Percentiles rank a stretch among this genome's conserved stretches.
Evolutionary conservation across 768 basidiomycete species (phyloP).

Genomic region (Tricholoma matsutake): DNA sequence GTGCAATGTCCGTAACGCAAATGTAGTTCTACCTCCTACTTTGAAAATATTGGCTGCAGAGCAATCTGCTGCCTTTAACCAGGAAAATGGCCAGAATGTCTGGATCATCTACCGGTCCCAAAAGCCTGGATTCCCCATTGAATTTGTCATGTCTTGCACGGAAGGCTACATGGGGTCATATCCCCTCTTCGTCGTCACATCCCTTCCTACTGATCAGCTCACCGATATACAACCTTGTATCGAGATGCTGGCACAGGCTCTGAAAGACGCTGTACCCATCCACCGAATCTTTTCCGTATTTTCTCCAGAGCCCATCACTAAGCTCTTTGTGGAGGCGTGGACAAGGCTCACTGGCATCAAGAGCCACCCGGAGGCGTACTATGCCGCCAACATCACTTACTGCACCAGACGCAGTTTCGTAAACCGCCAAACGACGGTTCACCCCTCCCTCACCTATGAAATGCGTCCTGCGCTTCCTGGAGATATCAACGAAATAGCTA

Average conservation of each 20-base stretch:
- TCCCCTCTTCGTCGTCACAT: constrained; percentile 63
- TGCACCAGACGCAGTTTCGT: constrained; percentile 47
- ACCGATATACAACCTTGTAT: constrained; percentile 38
- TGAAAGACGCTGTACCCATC: constrained; percentile 32
- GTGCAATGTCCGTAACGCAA: constrained; percentile 36
- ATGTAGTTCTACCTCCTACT: constrained; percentile 38
- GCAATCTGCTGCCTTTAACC: not conserved
- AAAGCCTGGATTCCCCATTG: constrained; percentile 23
- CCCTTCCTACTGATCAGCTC: constrained; percentile 39
- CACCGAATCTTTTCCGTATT: constrained; percentile 66
- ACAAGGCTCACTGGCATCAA: constrained; percentile 39
- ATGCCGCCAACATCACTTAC: constrained; percentile 55
- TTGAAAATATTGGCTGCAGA: constrained; percentile 26
- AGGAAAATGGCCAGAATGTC: constrained; percentile 23
- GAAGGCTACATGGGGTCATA: constrained; percentile 53
- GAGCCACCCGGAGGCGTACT: constrained; percentile 46
- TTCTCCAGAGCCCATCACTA: constrained; percentile 45
- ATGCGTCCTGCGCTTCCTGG: constrained; percentile 40
- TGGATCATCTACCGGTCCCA: constrained; percentile 34
- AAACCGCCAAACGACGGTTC: constrained; percentile 13
- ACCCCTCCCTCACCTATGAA: constrained; percentile 26
- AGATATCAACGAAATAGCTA: constrained; percentile 41
- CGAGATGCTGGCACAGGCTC: constrained; percentile 33
- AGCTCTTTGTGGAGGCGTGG: constrained; percentile 50
- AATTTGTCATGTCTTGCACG: constrained; percentile 60